Base-by-base conservation (phyloP, 768 basidiomycete genomes). In the Megacollybia marginata region DNA sequence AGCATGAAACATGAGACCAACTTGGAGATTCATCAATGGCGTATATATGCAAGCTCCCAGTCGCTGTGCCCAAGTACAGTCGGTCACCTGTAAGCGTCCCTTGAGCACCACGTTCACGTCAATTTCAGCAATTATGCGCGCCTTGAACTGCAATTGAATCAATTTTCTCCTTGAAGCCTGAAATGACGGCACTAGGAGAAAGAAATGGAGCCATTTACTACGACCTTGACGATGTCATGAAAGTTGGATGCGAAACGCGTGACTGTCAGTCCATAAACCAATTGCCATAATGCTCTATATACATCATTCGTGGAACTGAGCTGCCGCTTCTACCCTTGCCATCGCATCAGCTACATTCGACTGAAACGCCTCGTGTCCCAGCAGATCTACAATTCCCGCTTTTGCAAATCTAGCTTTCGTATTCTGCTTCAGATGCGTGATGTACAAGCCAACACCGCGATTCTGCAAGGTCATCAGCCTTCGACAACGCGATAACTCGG, bases 51-150 rank as follows among this genome's bases (percentile, higher is more conserved):
- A 86, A 59, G 50, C 61, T 80, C 23, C 83, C 84, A 0, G 65
- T 70, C 5, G 74, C 68, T 16, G 82, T 82, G 13, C 83, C 83
- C 49, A 86, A 57, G 56, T 84, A 90, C 18, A 88, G 60, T 55
- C 71, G 69, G 59, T 78, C 74, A 28, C 73, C 82, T 84, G 56
- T 18, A 64, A 68, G 63, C 45, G 48, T 52, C 47, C 40, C 28
- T 13, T 44, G 45, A 1, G 33, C 51, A 34, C 44, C 49, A 13
- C 15, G 33, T 43, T 33, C 19, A 33, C 35, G 18, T 31, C 43
- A 33, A 16, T 33, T 11, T 23, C 23, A 28, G 23, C 23, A 28
- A 28, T 28, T 15, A 18, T 23, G 19, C 32, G 43, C 42, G 18
- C 78, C 74, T 67, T 76, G 71, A 16, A 75, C 69, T 7, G 67